These are phyloP conservation scores for Trichoderma asperelloides DNA, from an alignment of 495 filamentous ascomycete species.

Conservation along the genomic window DNA sequence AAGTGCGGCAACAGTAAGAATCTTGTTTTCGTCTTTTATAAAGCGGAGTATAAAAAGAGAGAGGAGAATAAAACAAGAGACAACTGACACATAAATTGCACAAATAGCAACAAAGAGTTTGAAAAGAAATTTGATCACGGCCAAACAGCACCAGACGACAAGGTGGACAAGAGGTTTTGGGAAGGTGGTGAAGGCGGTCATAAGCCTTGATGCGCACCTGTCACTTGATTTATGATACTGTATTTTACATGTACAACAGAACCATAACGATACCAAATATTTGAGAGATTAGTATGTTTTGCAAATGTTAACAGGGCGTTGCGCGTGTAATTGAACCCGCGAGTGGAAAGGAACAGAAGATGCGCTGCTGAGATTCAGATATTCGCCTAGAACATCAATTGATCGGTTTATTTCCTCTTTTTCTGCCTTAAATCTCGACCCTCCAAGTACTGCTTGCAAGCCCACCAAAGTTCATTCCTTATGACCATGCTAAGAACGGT, in stretches of 20 bases:
- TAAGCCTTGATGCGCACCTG: neutral
- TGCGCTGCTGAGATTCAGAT: too few relatives aligned
- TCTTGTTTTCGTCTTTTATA: neutral
- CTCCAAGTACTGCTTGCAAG: too few relatives aligned
- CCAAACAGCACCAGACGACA: slow-evolving; percentile 28
- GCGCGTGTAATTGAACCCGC: too few relatives aligned
- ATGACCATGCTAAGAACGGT: too few relatives aligned
- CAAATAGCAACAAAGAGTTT: slow-evolving; percentile 43
- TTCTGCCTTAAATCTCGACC: too few relatives aligned
- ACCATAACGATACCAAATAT: slow-evolving; percentile 5
- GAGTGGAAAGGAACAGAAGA: too few relatives aligned
- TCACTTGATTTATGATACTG: neutral
- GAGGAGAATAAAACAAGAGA: neutral
- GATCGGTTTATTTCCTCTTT: too few relatives aligned
- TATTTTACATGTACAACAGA: neutral
- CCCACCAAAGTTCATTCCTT: too few relatives aligned
- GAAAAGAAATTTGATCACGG: slow-evolving; percentile 38
- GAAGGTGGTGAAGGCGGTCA: slow-evolving; percentile 13
- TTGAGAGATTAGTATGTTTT: neutral
- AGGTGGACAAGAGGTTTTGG: slow-evolving; percentile 44
- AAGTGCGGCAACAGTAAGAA: slow-evolving; percentile 23
- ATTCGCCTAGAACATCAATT: too few relatives aligned
- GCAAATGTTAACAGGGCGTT: neutral
- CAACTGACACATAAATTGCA: neutral
- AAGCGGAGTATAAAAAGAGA: neutral